A percentile compares a stretch with the other conserved stretches of the same genome.
These are phyloP conservation scores for Diplodia corticola DNA, from an alignment of 2,329 filamentous ascomycete species.

Conservation along the genomic window DNA sequence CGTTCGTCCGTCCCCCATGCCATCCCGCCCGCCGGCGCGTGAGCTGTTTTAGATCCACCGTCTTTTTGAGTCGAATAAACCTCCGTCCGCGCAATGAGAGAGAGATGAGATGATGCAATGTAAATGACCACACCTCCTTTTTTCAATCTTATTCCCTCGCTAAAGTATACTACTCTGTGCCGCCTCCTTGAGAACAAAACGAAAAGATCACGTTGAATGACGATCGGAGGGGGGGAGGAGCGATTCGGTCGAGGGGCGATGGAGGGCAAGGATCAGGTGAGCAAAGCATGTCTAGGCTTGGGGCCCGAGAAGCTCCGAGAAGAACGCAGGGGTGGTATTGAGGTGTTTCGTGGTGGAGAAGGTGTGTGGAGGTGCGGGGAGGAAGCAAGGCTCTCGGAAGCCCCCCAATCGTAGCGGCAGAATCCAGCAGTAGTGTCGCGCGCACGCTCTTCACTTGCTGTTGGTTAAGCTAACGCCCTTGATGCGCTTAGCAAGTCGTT, in stretches of 20 bases:
- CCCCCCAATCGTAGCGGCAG: not conserved
- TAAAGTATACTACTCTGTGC: not conserved
- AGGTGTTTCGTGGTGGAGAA: not conserved
- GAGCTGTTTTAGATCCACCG: not conserved
- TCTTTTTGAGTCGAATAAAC: not conserved
- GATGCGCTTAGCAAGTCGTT: slow-evolving; percentile 65
- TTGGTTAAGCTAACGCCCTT: slow-evolving; percentile 60
- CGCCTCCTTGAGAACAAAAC: not conserved
- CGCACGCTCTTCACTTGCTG: slow-evolving; percentile 2
- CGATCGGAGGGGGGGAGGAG: not conserved
- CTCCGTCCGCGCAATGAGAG: not conserved
- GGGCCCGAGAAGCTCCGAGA: not conserved
- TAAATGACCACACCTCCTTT: not conserved
- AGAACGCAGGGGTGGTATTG: not conserved
- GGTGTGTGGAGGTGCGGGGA: not conserved
- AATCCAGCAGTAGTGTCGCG: not conserved
- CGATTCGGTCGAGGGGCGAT: not conserved
- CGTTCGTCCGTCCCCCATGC: too few species aligned
- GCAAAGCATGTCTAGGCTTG: not conserved
- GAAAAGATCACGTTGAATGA: not conserved
- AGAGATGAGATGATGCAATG: not conserved
- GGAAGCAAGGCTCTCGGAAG: not conserved
- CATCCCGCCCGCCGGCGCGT: not conserved
- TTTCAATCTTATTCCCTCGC: not conserved
- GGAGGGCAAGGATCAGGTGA: not conserved